phyloP scores from a whole-genome alignment of 805 yeast species.

The Candida hungchunana region DNA sequence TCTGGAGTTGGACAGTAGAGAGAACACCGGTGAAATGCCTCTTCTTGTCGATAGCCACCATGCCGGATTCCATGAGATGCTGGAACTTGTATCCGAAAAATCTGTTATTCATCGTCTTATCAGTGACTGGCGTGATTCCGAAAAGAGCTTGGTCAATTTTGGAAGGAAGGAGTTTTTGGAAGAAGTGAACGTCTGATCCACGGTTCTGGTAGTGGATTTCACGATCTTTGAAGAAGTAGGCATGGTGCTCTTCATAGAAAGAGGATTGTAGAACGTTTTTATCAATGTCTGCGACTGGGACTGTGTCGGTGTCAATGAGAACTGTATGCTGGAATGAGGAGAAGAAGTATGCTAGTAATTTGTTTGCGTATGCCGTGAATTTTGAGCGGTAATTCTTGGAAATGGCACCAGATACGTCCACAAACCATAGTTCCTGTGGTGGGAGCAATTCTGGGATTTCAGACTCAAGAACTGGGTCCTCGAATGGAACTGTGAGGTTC shows the following conservation, averaged over 20 bases:
- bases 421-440: constrained; percentile 38
- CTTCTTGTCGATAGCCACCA: constrained; percentile 41
- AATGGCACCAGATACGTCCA: constrained; percentile 27
- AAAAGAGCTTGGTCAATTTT: constrained; percentile 34
- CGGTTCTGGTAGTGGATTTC: constrained; percentile 29
- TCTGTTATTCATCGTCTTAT: constrained; percentile 34
- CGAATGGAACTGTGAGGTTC: constrained; percentile 8
- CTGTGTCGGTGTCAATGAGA: constrained; percentile 49
- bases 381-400: constrained; percentile 12
- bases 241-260: constrained; percentile 31
- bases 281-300: constrained; percentile 38
- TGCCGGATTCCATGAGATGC: constrained; percentile 42
- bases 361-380: constrained; percentile 41
- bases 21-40: constrained; percentile 47
- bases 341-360: constrained; percentile 44
- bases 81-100: constrained; percentile 35
- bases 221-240: constrained; percentile 46
- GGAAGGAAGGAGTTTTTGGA: constrained; percentile 40
- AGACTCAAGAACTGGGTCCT: constrained; percentile 2
- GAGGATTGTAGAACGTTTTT: constrained; percentile 29
- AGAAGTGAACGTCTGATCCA: constrained; percentile 32
- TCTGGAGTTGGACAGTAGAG: constrained; percentile 36
- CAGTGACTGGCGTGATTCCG: constrained; percentile 33
- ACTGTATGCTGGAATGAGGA: constrained; percentile 45
- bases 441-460: constrained; percentile 20